Conservation (phyloP, 176 grass and related monocot genomes). For the Rhipidocladum racemiflorum region DNA sequence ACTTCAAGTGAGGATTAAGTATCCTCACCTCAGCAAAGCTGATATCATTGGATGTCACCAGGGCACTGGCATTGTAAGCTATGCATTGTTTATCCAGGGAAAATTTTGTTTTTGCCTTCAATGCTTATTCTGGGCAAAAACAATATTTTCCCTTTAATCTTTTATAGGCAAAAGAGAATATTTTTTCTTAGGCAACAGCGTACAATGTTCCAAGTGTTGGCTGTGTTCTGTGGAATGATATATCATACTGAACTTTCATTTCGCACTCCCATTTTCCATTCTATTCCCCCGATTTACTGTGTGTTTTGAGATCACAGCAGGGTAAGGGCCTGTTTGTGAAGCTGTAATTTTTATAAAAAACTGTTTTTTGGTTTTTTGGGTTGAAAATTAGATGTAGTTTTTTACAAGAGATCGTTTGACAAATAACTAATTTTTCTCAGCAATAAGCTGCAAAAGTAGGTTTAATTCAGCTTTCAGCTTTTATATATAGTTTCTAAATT, state of each 20-base stretch:
- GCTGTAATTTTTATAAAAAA: no score
- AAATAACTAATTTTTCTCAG: no score
- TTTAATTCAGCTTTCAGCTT: no score
- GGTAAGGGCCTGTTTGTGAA: no score
- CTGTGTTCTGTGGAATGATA: slow-evolving; percentile 6
- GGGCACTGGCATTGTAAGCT: slow-evolving; percentile 22
- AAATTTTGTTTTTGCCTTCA: slow-evolving; percentile 27
- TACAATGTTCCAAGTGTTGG: not conserved
- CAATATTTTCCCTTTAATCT: slow-evolving; percentile 7
- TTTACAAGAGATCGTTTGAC: no score
- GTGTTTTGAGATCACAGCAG: not conserved
- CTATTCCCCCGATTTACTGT: not conserved
- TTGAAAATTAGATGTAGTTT: no score
- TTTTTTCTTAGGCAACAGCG: not conserved
- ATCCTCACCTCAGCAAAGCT: slow-evolving; percentile 21
- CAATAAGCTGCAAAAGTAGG: no score
- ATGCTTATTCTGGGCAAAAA: slow-evolving; percentile 9
- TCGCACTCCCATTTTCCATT: not conserved
- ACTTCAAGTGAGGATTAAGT: slow-evolving; percentile 32
- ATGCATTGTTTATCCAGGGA: slow-evolving; percentile 5
- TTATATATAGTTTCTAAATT: no score
- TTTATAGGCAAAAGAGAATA: slow-evolving; percentile 3
- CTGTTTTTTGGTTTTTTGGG: no score
- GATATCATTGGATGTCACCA: slow-evolving; percentile 1
- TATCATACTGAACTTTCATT: not conserved